Base-by-base conservation (phyloP, 2,329 filamentous ascomycete genomes). In the Alternaria longipes region DNA sequence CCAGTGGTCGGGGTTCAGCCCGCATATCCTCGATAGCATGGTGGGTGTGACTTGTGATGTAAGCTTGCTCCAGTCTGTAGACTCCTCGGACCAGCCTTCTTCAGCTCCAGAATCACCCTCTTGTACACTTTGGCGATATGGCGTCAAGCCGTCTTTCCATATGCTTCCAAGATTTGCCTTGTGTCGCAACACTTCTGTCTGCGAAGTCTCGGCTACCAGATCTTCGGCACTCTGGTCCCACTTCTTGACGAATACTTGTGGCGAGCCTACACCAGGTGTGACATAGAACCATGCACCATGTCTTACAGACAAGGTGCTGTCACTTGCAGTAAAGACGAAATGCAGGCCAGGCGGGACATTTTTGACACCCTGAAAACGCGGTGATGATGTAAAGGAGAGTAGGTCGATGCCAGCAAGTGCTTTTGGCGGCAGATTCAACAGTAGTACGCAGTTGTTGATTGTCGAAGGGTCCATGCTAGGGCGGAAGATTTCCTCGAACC, bases 261-360 rank as follows among this genome's bases (percentile, higher is more conserved):
- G 67, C 20, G 77, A 74, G 18, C 71, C 69, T 40, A 66, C 63
- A 38, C 77, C 73, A 28, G 80, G 79, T 22, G 79, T 78, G 22
- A 89, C 80, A 50, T 83, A 81, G 70, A 89, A 86, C 88, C 88
- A 90, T 34, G 84, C 81, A 9, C 88, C 88, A 59, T 86, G 84
- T n/a, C 88, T 83, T 28, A 89, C 80, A 0, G 87, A 89, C 14
- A 88, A 80, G 3, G 84, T 85, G 51, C 83, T 82, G 56, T 85
- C 87, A 20, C 84, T 83, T 24, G 86, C 84, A 0, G 84, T 86
- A 71, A 89, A 90, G 18, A 88, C 75, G 65, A 90, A 89, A 71
- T 90, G 88, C 71, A 84, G 82, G 44, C 87, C 87, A 2, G 79
- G 69, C 0, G 87, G 85, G 4, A 90, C 69, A 64, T 86, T 83